Percentiles rank a stretch among this genome's conserved stretches.
Evolutionary conservation across 2,329 filamentous ascomycete species (phyloP).

Genomic region (Penicillium vulpinum): DNA sequence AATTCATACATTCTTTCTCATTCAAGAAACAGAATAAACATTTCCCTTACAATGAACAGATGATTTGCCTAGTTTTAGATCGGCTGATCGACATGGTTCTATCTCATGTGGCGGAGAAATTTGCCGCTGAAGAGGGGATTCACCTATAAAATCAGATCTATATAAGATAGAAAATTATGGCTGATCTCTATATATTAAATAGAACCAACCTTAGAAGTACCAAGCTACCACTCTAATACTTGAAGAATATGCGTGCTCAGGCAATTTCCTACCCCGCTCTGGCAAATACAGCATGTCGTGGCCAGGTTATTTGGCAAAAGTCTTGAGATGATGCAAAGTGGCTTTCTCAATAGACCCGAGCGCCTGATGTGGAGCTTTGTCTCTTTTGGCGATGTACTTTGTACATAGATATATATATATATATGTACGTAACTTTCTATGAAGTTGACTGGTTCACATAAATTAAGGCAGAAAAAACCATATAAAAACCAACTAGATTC

Average conservation of each 20-base stretch:
- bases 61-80: neutral
- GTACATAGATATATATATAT: too few relatives aligned
- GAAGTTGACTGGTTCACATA: neutral
- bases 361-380: slow-evolving; percentile 9
- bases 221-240: neutral
- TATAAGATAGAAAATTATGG: neutral
- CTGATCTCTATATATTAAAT: neutral
- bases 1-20: too few relatives aligned
- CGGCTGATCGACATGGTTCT: neutral
- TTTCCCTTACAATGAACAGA: neutral
- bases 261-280: slow-evolving; percentile 1
- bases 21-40: too few relatives aligned
- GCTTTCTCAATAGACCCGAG: slow-evolving; percentile 11
- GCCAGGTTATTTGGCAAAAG: neutral
- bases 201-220: neutral
- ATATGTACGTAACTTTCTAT: neutral
- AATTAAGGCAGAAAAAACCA: neutral
- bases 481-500: neutral
- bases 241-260: neutral
- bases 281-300: neutral
- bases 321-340: slow-evolving; percentile 11
- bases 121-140: neutral
- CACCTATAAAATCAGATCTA: neutral
- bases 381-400: neutral
- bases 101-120: neutral